Evolutionary conservation across 176 grass and related monocot species (phyloP), one percentile per base, ranked within the genome.

Genomic region (Rhipidocladum racemiflorum): DNA sequence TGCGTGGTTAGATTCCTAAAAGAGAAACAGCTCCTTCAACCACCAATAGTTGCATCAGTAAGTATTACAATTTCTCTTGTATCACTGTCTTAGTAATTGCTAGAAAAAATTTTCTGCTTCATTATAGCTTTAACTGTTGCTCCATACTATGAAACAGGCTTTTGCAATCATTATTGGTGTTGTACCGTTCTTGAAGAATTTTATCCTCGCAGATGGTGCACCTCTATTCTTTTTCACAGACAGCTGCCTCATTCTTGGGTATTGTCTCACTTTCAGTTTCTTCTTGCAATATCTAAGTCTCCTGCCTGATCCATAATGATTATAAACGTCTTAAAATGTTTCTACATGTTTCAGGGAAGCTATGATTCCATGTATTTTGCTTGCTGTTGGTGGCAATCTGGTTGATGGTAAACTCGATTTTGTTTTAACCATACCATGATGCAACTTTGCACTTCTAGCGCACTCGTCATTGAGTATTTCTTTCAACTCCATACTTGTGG

Each of bases 141-240:
- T 27, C 51, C 6, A 34, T n/a, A 42, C 44, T 24, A 55, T 67
- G 34, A 49, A 65, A 70, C 86, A 92, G 83, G 56, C 72, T 7
- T 46, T 92, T 75, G 90, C 87, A 61, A 92, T 92, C 65, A 44
- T 38, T 35, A 89, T 83, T 44, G 79, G 90, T 44, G n/a, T 64
- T 54, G 69, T 89, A 36, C 87, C 87, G 28, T 84, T 87, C 72
- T 82, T 87, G 28, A 43, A 92, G 85, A 70, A 89, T 36, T 79
- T 92, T 34, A 68, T 92, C 72, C 87, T 92, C 21, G 81, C 87
- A 28, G 83, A 92, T 80, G 83, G 84, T 29, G 83, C 90, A 5
- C 90, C 90, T 7, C 73, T 92, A 4, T 92, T 92, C 90, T 92
- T 92, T 71, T 86, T 92, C 80, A 92, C 90, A 16, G 87, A 92